Evolutionary conservation across 2,329 filamentous ascomycete species (phyloP), one percentile per base, ranked within the genome.

Genomic region (Hortaea sp.): DNA sequence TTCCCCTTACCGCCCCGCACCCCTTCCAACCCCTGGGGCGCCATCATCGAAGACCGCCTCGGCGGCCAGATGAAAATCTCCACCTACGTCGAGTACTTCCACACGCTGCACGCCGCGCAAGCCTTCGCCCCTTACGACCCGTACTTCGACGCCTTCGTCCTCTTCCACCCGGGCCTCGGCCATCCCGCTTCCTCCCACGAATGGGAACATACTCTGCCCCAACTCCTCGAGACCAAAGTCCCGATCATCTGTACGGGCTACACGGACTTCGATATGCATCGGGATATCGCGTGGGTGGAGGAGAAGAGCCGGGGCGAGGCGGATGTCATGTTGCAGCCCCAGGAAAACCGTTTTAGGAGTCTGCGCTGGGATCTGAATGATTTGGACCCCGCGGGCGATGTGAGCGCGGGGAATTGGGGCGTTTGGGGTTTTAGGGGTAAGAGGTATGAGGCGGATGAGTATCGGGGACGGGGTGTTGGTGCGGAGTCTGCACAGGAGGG

Each of bases 81-180:
- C 65, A 98, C 94, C 0, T 95, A 89, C 60, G 90, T 97, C 43
- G 92, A 98, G 58, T 95, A 98, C 70, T 98, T 94, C 71, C 90
- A 98, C 68, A 97, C 87, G 2, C 79, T 98, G 57, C 90, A 98
- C 70, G 81, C 88, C 63, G 85, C 90, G 0, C 84, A 88, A 41
- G 78, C 89, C 63, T 98, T 97, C 70, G 81, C 85, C 48, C 92
- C 94, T 0, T 95, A 94, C 63, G 92, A 98, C 63, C 92, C 92
- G 1, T 98, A 98, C 70, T 95, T 98, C 66, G 92, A 98, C 72
- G 92, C 86, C 66, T 95, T 98, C 63, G 82, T 98, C 60, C 77
- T 95, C 43, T 98, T 97, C 75, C 94, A 98, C 62, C 94, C 94
- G 0, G 94, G 94, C 6, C 77, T 98, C 12, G 94, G 92, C 9